phyloP scores from a whole-genome alignment of 2,329 filamentous ascomycete genomes.

The Nannizzia gypsea region DNA sequence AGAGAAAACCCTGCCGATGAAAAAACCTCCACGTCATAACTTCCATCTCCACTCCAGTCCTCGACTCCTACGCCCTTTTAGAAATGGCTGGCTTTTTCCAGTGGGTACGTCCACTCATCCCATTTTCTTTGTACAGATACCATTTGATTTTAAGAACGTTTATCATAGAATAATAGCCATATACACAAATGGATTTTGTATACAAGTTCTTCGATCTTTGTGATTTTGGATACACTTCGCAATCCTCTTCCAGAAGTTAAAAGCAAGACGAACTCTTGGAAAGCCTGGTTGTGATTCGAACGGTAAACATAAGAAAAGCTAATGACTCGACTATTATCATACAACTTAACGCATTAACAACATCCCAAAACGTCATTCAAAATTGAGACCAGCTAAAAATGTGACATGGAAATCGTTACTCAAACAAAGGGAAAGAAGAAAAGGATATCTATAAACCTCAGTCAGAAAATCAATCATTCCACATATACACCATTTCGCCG shows the following conservation, averaged over 20 bases:
- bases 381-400: slow-evolving; percentile 4
- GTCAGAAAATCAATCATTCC: background rate
- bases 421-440: background rate
- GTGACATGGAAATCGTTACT: slow-evolving; percentile 1
- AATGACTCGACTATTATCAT: background rate
- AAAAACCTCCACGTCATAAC: background rate
- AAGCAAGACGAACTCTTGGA: background rate
- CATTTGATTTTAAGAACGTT: background rate
- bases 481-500: slow-evolving; percentile 3
- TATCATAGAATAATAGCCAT: background rate
- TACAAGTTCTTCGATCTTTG: background rate
- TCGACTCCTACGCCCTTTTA: background rate
- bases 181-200: background rate
- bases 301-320: background rate
- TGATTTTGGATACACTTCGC: background rate
- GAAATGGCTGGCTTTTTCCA: background rate
- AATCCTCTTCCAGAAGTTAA: background rate
- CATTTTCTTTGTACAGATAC: slow-evolving; percentile 1
- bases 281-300: background rate
- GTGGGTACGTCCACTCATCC: background rate
- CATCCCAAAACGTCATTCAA: slow-evolving; percentile 2
- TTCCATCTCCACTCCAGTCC: too few species aligned
- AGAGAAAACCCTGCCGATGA: background rate
- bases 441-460: slow-evolving; percentile 4
- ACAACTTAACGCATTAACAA: background rate